Percentiles rank a stretch among this genome's conserved stretches.
Evolutionary conservation across 2,329 filamentous ascomycete genomes (phyloP).

Genomic region (Cordyceps tenuipes): DNA sequence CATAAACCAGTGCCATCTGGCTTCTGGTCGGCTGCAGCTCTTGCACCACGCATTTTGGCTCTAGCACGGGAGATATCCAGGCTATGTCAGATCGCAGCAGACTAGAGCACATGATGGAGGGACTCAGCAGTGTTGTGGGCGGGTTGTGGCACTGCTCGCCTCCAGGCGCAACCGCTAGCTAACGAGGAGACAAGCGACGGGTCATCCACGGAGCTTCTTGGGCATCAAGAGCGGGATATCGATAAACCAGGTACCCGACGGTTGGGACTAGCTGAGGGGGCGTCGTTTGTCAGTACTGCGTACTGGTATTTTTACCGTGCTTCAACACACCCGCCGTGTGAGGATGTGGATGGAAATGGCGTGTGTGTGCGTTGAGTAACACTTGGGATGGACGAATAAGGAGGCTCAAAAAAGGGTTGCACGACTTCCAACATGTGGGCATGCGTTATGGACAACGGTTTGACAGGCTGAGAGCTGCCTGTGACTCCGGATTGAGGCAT

Average conservation of each 20-base stretch:
- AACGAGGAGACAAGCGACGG: neutral
- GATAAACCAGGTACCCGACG: conserved; percentile 4
- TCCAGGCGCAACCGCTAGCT: neutral
- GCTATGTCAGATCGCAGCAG: conserved; percentile 5
- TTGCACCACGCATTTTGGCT: neutral
- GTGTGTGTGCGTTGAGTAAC: neutral
- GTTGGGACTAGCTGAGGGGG: neutral
- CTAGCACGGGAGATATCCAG: neutral
- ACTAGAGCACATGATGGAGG: conserved; percentile 7
- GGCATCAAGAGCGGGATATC: neutral
- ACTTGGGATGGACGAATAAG: neutral
- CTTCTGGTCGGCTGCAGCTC: neutral
- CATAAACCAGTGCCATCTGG: neutral
- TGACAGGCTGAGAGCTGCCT: conserved; percentile 3
- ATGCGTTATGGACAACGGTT: neutral
- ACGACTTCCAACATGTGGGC: neutral
- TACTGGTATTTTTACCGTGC: neutral
- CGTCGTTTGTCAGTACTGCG: neutral
- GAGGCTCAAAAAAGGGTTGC: neutral
- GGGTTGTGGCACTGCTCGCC: neutral
- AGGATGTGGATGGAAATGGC: neutral
- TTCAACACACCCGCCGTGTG: neutral
- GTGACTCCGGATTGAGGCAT: neutral
- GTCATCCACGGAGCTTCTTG: neutral
- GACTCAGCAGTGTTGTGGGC: conserved; percentile 7